Conservation (phyloP, 192 early-diverging fungal genomes). For the Entomortierella lignicola region DNA sequence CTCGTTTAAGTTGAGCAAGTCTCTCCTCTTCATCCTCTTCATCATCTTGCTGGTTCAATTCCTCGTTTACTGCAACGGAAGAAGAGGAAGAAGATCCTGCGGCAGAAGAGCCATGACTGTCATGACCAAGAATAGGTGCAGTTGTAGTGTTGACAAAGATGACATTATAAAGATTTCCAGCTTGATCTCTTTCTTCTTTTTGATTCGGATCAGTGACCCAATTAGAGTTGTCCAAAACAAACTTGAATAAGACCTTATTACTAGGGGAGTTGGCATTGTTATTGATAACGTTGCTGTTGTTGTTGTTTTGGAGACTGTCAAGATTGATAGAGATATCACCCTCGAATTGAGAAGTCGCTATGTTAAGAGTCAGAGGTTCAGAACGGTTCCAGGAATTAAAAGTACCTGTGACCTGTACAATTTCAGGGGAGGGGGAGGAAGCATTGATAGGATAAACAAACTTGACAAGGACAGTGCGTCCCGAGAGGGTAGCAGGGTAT, state of each 20-base stretch:
- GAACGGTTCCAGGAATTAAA: constrained; percentile 43
- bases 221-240: constrained; percentile 27
- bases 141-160: constrained; percentile 3
- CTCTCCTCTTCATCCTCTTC: constrained; percentile 27
- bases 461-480: constrained; percentile 6
- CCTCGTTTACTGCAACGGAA: background rate
- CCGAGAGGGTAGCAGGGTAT: background rate
- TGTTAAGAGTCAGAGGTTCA: constrained; percentile 22
- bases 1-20: constrained; percentile 24
- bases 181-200: constrained; percentile 20
- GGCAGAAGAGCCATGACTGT: background rate
- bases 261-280: too few species aligned
- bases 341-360: constrained; percentile 17
- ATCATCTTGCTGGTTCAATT: background rate
- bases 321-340: constrained; percentile 9
- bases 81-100: background rate
- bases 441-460: constrained; percentile 12
- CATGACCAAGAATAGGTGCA: background rate
- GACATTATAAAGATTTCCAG: constrained; percentile 47
- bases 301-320: background rate
- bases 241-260: constrained; percentile 45
- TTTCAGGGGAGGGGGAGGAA: constrained; percentile 5
- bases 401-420: constrained; percentile 38
- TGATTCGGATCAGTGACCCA: constrained; percentile 51
- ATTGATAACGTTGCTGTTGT: constrained; percentile 14